Conservation (phyloP, 2,329 filamentous ascomycete species). For the Alternaria dauci region DNA sequence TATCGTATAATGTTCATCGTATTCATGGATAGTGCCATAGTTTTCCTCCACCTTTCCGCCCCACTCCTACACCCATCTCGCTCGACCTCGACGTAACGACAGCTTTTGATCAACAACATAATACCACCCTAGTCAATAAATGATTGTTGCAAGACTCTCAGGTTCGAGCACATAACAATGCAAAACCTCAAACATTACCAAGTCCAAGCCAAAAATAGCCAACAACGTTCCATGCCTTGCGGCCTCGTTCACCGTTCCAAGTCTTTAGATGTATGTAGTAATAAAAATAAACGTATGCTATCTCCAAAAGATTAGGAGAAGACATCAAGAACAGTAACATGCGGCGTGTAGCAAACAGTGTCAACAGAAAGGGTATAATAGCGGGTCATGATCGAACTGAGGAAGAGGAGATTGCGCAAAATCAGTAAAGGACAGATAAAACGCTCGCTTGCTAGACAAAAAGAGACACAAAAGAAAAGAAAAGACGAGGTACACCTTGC, state of each 20-base stretch:
- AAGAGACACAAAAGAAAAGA: background rate
- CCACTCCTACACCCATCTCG: background rate
- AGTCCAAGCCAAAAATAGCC: constrained; percentile 13
- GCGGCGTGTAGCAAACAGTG: constrained; percentile 8
- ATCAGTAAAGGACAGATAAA: constrained; percentile 16
- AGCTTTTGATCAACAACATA: constrained; percentile 16
- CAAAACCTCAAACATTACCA: constrained; percentile 16
- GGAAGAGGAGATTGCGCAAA: constrained; percentile 15
- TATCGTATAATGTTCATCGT: constrained; percentile 12
- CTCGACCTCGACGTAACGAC: constrained; percentile 5
- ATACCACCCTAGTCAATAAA: constrained; percentile 11
- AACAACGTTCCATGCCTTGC: constrained; percentile 29
- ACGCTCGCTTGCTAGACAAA: constrained; percentile 29
- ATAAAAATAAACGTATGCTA: constrained; percentile 17
- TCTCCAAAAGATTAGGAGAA: constrained; percentile 6
- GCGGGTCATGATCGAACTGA: constrained; percentile 31
- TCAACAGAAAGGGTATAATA: constrained; percentile 43
- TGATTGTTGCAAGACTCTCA: constrained; percentile 13
- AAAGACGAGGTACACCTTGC: background rate
- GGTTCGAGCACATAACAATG: background rate
- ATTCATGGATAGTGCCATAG: constrained; percentile 18
- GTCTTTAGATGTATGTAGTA: constrained; percentile 27
- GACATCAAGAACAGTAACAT: constrained; percentile 15
- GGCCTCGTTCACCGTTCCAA: constrained; percentile 27
- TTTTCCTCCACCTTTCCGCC: constrained; percentile 1